Evolutionary conservation across 23 red algal genomes (phyloP), one percentile per base, ranked within the genome.

Genomic region (Cyanidium caldarium): DNA sequence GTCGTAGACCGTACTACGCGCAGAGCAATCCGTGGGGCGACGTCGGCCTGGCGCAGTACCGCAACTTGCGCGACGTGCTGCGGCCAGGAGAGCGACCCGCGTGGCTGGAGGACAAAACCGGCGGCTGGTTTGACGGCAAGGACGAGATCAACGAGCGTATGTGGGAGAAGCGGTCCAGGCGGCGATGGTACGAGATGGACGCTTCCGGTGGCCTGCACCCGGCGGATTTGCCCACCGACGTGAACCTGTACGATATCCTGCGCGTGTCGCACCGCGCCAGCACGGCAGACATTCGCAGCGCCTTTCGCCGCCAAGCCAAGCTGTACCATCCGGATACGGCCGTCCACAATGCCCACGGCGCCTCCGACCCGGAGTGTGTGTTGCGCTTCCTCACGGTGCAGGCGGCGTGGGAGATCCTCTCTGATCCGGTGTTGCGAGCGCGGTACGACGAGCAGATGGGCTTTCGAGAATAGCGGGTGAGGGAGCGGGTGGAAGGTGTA

Each of bases 331-430:
- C 51, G 10, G 51, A 61, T 61, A 28, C 51, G 51, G 7, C 31
- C n/a, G 51, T 16, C 7, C 19, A 16, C 10, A 28, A 28, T 28
- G 51, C 31, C 7, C 19, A 25, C 13, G 51, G 51, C 23, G 7
- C 13, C 51, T 28, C 51, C 10, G 51, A 61, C 21, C 51, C 51
- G 23, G 51, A 16, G 7, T 7, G 7, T 10, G n/a, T 61, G 19
- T 16, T 28, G 19, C 51, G 51, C 5, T 61, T 61, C 51, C 5
- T 61, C 7, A 28, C 10, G 31, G 51, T 61, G 5, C 51, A 61
- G 51, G 51, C 7, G 23, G 51, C 51, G 10, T 61, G 51, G 51
- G n/a, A 61, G 51, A 25, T 61, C 31, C 51, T 61, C n/a, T 61
- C 51, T 16, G 51, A 61, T 25, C 21, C 51, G 51, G 51, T 28